Conservation (phyloP, 768 basidiomycete species). For the Boletus pseudopeckii region DNA sequence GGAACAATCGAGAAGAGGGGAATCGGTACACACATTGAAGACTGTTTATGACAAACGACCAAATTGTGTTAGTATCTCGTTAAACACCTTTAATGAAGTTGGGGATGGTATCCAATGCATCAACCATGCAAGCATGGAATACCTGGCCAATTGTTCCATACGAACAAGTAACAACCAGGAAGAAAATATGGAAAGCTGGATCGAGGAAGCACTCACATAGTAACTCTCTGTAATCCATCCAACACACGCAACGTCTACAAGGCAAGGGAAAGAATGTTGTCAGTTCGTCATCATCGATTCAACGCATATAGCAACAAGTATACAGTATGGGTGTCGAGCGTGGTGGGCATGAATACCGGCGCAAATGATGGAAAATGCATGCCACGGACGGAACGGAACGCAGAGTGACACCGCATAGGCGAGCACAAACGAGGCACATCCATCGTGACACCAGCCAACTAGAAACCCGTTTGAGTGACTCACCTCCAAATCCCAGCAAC, state of each 20-base stretch:
- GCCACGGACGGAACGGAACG: neutral
- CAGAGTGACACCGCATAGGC: too few species aligned
- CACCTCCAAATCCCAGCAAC: slow-evolving; percentile 53
- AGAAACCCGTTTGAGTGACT: slow-evolving; percentile 14
- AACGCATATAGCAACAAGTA: neutral
- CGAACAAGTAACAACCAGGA: neutral
- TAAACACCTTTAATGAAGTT: neutral
- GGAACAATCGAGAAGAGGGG: neutral
- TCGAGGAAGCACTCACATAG: slow-evolving; percentile 38
- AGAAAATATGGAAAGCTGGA: neutral
- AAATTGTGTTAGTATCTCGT: neutral
- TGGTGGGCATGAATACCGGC: too few species aligned
- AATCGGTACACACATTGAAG: slow-evolving; percentile 19
- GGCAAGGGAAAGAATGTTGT: neutral
- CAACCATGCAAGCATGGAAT: neutral
- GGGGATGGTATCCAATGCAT: neutral
- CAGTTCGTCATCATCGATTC: neutral
- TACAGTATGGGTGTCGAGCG: neutral
- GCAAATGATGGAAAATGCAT: neutral
- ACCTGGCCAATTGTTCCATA: neutral
- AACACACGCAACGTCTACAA: slow-evolving; percentile 51
- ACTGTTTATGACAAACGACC: slow-evolving; percentile 6
- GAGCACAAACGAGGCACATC: neutral
- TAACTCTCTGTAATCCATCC: slow-evolving; percentile 56
- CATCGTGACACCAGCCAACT: neutral